Base-by-base conservation (phyloP, 75 land plant species). In the Cryptomeria japonica region DNA sequence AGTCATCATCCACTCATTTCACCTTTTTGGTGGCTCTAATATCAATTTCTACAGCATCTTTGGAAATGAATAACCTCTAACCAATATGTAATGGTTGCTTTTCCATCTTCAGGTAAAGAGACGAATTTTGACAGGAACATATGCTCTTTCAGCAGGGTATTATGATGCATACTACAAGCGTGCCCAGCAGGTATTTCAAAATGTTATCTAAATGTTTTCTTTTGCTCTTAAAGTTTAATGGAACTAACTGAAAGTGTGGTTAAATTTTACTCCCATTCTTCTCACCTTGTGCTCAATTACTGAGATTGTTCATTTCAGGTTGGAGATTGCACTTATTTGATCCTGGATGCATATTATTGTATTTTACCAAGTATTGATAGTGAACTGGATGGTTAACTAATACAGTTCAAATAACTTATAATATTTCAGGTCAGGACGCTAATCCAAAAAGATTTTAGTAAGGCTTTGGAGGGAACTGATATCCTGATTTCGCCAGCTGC, bases 91-190 rank as follows among this genome's bases (percentile, higher is more conserved):
- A 75, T 80, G 39, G 32, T 32, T 44, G 38, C 44, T 31, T 87
- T 88, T 42, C 46, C 34, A 41, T 25, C 64, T 91, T 79, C 92
- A 97, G 99, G 99, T 97, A 46, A 97, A 97, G 87, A 94, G 93
- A 92, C 93, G 99, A 87, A 97, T 97, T 56, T 91, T 97, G 83
- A 97, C 93, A 95, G 99, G 99, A 73, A 97, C 99, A 39, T 97
- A 97, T 94, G 99, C 98, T 47, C 89, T 97, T 85, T 97, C 99
- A 87, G 97, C 99, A 83, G 99, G 99, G 39, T 97, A 94, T 87
- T 97, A 96, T 91, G 99, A 97, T 92, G 99, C 99, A 61, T 97
- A 95, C 87, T 97, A 97, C 88, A 97, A 97, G 86, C 93, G 97
- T 86, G 98, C 99, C 10, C 99, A 97, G 87, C 98, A 97, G 98